Base-by-base conservation (phyloP, 768 basidiomycete genomes). In the Agaricus subrufescens region DNA sequence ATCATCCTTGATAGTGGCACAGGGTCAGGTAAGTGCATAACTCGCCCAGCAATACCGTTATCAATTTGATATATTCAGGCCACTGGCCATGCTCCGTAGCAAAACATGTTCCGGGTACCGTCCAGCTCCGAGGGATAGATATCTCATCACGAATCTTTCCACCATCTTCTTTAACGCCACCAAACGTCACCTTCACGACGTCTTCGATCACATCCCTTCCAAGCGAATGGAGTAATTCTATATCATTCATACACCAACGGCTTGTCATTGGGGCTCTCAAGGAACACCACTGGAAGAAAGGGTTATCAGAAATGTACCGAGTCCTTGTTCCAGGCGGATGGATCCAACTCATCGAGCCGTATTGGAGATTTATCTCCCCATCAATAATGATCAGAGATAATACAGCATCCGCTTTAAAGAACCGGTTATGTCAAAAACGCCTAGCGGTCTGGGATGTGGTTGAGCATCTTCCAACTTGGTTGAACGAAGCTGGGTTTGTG, bases 1-100 rank as follows among this genome's bases (percentile, higher is more conserved):
- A 53, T 37, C 8, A 48, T 66, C 23, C 57, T 64, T 10, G 65
- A 64, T 40, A 58, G 46, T 25, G 65, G 60, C 12, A 60, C 63
- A 1, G 63, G 63, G 1, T 59, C 59, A 48, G 62, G 64, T 62
- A 48, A 23, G 50, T 48, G 14, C 30, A 12, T 8, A 14, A 40
- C 19, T 25, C 4, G 26, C 27, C n/a, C 11, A 12, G 12, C 1
- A 42, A 42, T 40, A 19, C 52, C 52, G 19, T 19, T 19, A 29
- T 31, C 34, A 34, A 34, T 34, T 29, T 19, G 27, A 5, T 23
- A 23, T 5, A 29, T 8, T 2, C 9, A 55, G 54, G 46, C 11
- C 31, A 19, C 27, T 55, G 54, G 54, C 46, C 49, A 7, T 29
- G 27, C 23, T 46, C 45, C 9, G 38, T 46, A 4, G 54, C 54